Evolutionary conservation across 2,329 filamentous ascomycete genomes (phyloP), one percentile per base, ranked within the genome.

Genomic region (Rosellinia necatrix): DNA sequence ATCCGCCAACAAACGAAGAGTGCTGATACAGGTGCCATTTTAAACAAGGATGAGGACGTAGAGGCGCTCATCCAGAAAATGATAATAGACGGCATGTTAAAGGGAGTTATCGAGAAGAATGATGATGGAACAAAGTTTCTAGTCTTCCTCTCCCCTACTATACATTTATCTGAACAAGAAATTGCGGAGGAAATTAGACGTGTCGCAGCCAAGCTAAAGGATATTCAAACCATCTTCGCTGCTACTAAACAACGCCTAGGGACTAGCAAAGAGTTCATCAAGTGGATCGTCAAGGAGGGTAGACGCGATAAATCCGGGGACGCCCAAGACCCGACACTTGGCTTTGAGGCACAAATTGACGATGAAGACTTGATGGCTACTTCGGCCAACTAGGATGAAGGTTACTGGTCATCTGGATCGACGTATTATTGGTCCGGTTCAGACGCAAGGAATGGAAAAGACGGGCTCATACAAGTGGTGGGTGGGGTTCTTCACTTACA

Each of bases 361-460:
- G 82, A 86, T n/a, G 83, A 86, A 67, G 83, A 86, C 60, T 68
- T 86, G 21, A 86, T 86, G 83, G 78, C 76, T 10, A 81, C 74
- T 3, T 43, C 69, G 22, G 46, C 60, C 4, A 62, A 25, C 22
- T 59, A 58, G 40, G 1, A 27, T 6, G 15, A n/a, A n/a, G n/a
- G n/a, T n/a, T n/a, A n/a, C n/a, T n/a, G n/a, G n/a, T n/a, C n/a
- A n/a, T n/a, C n/a, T n/a, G n/a, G n/a, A n/a, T n/a, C n/a, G n/a
- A n/a, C n/a, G n/a, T n/a, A n/a, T n/a, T n/a, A n/a, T n/a, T n/a
- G n/a, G n/a, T n/a, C n/a, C n/a, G n/a, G n/a, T n/a, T n/a, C n/a
- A n/a, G n/a, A n/a, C n/a, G n/a, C n/a, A n/a, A n/a, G n/a, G n/a
- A n/a, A n/a, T n/a, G n/a, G n/a, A n/a, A n/a, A n/a, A n/a, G n/a